Base-by-base conservation (phyloP, 129 eudicot genomes). In the Lactuca sativa region DNA sequence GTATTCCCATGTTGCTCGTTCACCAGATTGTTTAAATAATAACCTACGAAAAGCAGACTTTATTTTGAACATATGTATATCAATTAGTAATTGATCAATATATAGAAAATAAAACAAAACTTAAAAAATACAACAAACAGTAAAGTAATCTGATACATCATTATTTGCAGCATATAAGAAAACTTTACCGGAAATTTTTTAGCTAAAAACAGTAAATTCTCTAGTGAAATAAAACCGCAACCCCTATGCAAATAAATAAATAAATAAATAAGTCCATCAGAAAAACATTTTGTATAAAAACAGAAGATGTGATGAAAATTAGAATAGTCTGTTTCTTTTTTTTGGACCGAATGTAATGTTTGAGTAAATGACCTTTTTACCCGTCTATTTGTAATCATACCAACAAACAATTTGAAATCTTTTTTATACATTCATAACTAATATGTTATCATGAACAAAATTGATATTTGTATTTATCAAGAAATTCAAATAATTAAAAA, bases 191-290 rank as follows among this genome's bases (percentile, higher is more conserved):
- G 95, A 70, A 76, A 88, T 14, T 70, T 83, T 74, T 51, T 81
- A 25, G 88, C 88, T 44, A 91, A 87, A 71, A 73, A 87, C 56
- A 91, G 65, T 80, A 91, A 81, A 80, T 91, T 91, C 85, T 91
- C 95, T 17, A 91, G 92, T 15, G 97, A 81, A 79, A 91, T 77
- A 78, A 81, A 81, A 44, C 95, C 97, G 73, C 92, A 80, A 34
- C 92, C 85, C 90, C 95, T 91, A 66, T 51, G 7, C 0, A 18
- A 18, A 18, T 0, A 18, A 18, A 71, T 37, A 75, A n/a, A n/a
- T n/a, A n/a, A n/a, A n/a, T n/a, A 70, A 44, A 44, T 44, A 44
- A 64, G 18, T 54, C 25, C 9, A 3, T 54, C 59, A 54, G 59
- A 16, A 54, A 54, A 44, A 3, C 52, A 11, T 9, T 9, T 3